Percentiles rank a stretch among this genome's conserved stretches.
phyloP scores from a whole-genome alignment of 257 asterid genomes.

The Anisodus acutangulus region DNA sequence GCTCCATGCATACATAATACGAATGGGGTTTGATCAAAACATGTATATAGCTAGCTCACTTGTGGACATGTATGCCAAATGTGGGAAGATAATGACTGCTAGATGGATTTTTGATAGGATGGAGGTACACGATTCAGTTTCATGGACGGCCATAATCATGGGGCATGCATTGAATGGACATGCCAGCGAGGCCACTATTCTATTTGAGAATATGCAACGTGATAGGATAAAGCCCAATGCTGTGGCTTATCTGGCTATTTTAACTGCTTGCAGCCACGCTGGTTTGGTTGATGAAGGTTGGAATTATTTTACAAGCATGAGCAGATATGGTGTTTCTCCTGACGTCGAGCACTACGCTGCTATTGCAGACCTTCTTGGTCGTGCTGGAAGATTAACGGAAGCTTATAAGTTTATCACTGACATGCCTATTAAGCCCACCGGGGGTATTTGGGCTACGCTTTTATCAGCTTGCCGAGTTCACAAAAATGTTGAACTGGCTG shows the following conservation, averaged over 20 bases:
- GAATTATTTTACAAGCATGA: slow-evolving; percentile 68
- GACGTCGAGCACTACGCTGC: slow-evolving; percentile 78
- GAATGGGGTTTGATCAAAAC: slow-evolving; percentile 63
- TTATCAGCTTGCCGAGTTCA: slow-evolving; percentile 89
- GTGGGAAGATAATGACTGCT: slow-evolving; percentile 67
- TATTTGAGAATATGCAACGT: slow-evolving; percentile 65
- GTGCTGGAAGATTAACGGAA: slow-evolving; percentile 81
- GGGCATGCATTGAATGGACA: slow-evolving; percentile 81
- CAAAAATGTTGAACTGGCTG: slow-evolving; percentile 81
- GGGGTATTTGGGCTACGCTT: slow-evolving; percentile 71
- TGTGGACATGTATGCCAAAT: slow-evolving; percentile 90
- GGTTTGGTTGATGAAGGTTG: slow-evolving; percentile 85
- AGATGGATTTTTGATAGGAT: slow-evolving; percentile 70
- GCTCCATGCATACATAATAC: slow-evolving; percentile 74
- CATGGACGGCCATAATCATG: slow-evolving; percentile 94
- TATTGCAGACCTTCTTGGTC: slow-evolving; percentile 79
- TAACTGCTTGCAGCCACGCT: slow-evolving; percentile 91
- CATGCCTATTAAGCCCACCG: slow-evolving; percentile 71
- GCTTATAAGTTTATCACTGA: slow-evolving; percentile 64
- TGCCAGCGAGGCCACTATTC: slow-evolving; percentile 64
- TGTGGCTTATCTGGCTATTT: slow-evolving; percentile 72
- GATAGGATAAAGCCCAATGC: slow-evolving; percentile 68
- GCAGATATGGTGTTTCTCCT: slow-evolving; percentile 58
- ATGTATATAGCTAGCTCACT: slow-evolving; percentile 50
- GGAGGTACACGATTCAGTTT: slow-evolving; percentile 67